Percentiles rank a stretch among this genome's conserved stretches.
phyloP scores from a whole-genome alignment of 331 rosid genomes.

The Saraca asoca region DNA sequence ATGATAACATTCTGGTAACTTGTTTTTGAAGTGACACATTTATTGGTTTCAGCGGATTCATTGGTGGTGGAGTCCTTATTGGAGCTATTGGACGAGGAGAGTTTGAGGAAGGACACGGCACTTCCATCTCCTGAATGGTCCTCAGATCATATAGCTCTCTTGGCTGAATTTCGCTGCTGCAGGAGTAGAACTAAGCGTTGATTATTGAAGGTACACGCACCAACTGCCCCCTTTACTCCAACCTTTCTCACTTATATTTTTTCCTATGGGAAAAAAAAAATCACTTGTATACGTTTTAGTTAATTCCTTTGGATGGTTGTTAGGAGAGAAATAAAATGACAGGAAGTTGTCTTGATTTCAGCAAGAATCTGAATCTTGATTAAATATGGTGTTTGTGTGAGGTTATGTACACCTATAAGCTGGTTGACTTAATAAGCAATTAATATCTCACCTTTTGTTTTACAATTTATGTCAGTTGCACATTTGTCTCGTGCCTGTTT shows the following conservation, averaged over 20 bases:
- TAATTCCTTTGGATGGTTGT: too few species aligned
- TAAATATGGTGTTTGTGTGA: too few species aligned
- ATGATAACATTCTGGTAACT: neutral
- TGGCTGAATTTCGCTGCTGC: constrained; percentile 95
- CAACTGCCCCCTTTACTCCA: neutral
- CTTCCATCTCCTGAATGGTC: constrained; percentile 99
- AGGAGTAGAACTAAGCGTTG: constrained; percentile 80
- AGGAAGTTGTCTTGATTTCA: too few species aligned
- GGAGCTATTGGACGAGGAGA: constrained; percentile 96
- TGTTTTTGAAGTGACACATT: constrained; percentile 17
- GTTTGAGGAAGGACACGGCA: constrained; percentile 96
- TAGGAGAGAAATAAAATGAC: too few species aligned
- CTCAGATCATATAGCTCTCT: constrained; percentile 95
- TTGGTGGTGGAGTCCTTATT: constrained; percentile 88
- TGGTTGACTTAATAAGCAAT: too few species aligned
- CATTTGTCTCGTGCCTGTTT: too few species aligned
- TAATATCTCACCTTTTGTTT: too few species aligned
- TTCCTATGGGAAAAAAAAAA: too few species aligned
- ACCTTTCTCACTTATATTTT: neutral
- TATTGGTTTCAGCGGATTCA: constrained; percentile 79
- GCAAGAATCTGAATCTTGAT: too few species aligned
- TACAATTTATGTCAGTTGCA: neutral
- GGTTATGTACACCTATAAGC: too few species aligned
- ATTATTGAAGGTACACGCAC: constrained; percentile 49
- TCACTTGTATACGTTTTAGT: too few species aligned